A percentile compares a stretch with the other conserved stretches of the same genome.
Evolutionary conservation across 306 rosid species (phyloP).

Genomic region (Quercus alba): DNA sequence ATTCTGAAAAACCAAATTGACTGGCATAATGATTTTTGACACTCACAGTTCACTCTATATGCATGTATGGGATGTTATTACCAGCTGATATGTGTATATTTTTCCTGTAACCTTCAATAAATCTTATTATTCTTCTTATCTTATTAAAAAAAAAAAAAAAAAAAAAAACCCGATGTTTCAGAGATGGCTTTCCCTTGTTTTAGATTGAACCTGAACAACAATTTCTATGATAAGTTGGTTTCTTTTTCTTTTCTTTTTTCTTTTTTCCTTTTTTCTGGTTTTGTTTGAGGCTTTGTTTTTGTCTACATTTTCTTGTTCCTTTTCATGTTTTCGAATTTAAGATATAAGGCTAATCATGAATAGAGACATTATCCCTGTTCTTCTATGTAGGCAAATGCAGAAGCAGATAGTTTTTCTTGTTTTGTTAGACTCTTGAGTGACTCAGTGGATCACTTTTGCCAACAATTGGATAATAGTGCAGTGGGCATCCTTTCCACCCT

Average conservation of each 20-base stretch:
- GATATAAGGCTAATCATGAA: background rate
- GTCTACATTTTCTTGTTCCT: background rate
- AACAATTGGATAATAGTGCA: constrained; percentile 73
- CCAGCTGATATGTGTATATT: background rate
- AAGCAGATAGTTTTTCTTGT: constrained; percentile 83
- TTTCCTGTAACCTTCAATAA: background rate
- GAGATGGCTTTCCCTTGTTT: background rate
- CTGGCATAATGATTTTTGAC: background rate
- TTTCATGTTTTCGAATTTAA: background rate
- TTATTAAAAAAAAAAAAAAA: background rate
- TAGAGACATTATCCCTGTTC: constrained; percentile 5
- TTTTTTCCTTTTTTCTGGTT: background rate
- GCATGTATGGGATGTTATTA: background rate
- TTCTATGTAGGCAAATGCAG: constrained; percentile 57
- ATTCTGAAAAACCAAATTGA: background rate
- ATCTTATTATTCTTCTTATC: background rate
- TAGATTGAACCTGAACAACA: background rate
- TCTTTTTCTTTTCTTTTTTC: background rate
- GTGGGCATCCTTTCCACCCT: constrained; percentile 75
- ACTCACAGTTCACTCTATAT: background rate
- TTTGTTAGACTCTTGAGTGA: constrained; percentile 73
- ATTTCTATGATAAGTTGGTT: background rate
- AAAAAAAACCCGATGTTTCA: background rate
- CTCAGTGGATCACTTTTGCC: constrained; percentile 83
- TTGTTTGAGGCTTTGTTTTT: background rate